Base-by-base conservation (phyloP, 805 yeast genomes). In the Yamadazyma akitaensis region DNA sequence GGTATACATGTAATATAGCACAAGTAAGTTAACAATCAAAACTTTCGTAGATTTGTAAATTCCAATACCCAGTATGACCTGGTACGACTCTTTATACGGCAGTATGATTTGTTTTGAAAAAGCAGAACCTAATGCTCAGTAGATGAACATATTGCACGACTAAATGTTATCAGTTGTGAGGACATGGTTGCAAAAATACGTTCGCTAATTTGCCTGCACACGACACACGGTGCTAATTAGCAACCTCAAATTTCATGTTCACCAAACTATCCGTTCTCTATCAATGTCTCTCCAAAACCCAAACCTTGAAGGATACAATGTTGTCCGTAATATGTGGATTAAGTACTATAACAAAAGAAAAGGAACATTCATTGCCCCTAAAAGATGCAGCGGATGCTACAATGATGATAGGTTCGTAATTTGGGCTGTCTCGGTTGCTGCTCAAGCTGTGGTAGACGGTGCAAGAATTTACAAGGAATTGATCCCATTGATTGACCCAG, bases 391-490 rank as follows among this genome's bases (percentile, higher is more conserved):
- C 45, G 81, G 82, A 13, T 67, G 73, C 49, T 70, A 70, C 57
- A 72, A 75, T 43, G 73, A 77, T 34, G 78, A 79, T 39, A 72
- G 71, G 41, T 80, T 80, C 59, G 80, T 80, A 30, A 77, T 82
- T n/a, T 84, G 88, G 88, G 80, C 86, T 0, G 79, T 81, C 7
- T 73, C 86, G 0, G 82, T 84, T 24, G 84, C 80, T 1, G 75
- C 76, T 0, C 90, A 84, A 59, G 82, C 88, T 0, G 69, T 83
- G 43, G 81, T 81, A 1, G 90, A 84, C 56, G 87, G 84, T 7
- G 81, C 83, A 1, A 68, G 75, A 36, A 63, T 72, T 12, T 75
- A 79, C 59, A 80, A 79, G 12, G 79, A 80, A 53, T 64, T 81
- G 40, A 62, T 67, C 7, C 83, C 84, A 1, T 63, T 81, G 57